Evolutionary conservation across 2,329 filamentous ascomycete genomes (phyloP).

Genomic region (Fusarium anthophilum): DNA sequence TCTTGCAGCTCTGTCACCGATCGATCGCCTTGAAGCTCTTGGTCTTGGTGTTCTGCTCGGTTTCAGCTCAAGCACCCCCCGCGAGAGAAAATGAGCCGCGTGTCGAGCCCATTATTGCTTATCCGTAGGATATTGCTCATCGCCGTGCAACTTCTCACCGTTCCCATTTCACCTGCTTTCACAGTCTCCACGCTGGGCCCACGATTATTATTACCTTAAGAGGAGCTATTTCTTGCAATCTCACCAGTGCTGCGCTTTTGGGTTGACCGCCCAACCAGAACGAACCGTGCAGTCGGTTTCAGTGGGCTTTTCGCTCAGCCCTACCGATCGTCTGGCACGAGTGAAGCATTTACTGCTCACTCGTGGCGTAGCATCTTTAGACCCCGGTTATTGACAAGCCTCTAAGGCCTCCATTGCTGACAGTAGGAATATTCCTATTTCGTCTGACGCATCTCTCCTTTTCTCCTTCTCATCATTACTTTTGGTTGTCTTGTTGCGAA

Average conservation of each 20-base stretch:
- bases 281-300: slow-evolving; percentile 20
- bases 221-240: slow-evolving; percentile 28
- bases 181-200: slow-evolving; percentile 26
- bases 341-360: slow-evolving; percentile 34
- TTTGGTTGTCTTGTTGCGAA: not conserved
- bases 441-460: slow-evolving; percentile 18
- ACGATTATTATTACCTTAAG: slow-evolving; percentile 27
- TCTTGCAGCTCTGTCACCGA: slow-evolving; percentile 15
- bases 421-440: slow-evolving; percentile 27
- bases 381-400: slow-evolving; percentile 31
- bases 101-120: slow-evolving; percentile 9
- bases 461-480: slow-evolving; percentile 7
- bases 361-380: slow-evolving; percentile 41
- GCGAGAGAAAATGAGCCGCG: slow-evolving; percentile 12
- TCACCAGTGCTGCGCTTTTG: slow-evolving; percentile 20
- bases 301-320: slow-evolving; percentile 40
- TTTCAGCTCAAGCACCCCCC: slow-evolving; percentile 23
- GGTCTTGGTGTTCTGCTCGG: slow-evolving; percentile 4
- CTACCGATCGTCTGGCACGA: slow-evolving; percentile 33
- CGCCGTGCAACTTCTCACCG: slow-evolving; percentile 14
- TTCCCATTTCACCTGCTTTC: slow-evolving; percentile 9
- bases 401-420: slow-evolving; percentile 43
- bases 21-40: slow-evolving; percentile 30
- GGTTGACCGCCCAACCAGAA: slow-evolving; percentile 25
- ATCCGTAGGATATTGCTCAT: slow-evolving; percentile 14